Base-by-base conservation (phyloP, 352 stramenopile species). In the Pythium myriotylum region DNA sequence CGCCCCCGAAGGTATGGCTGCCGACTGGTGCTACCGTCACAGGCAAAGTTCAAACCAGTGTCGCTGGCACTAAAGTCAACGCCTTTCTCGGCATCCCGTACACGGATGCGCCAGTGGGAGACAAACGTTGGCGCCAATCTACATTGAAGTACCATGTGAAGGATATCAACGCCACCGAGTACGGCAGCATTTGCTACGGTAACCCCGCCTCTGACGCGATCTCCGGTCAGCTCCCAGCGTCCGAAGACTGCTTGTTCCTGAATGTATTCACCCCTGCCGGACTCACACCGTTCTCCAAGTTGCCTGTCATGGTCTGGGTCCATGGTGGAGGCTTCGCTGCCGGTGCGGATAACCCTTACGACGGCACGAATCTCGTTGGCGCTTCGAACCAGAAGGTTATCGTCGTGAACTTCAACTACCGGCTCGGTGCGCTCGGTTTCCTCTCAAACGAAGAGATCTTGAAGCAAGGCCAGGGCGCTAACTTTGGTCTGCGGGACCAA, bases 321-420 rank as follows among this genome's bases (percentile, higher is more conserved):
- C 66, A 73, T 27, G 67, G 70, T 16, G 70, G 70, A n/a, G 57
- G 55, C 20, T 74, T 74, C 40, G 63, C 54, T 1, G 48, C 37
- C 2, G 70, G 70, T 2, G 40, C 35, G 23, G 40, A 39, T 26
- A 59, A 59, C 39, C 23, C 40, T 5, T 59, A 50, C 37, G 37
- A 49, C 16, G 39, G 37, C 19, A 16, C 7, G 12, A 59, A 49
- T n/a, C 40, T 59, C 13, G 23, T 59, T n/a, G 52, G 37, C 23
- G 52, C 52, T 8, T 40, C 52, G 10, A 22, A 27, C 23, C 58
- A 67, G 8, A 60, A 77, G 47, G 71, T 74, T 19, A 29, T 78
- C 32, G 72, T 53, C 46, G 70, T 78, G 7, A 58, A 53, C 5
- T 75, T 67, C 56, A 78, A 78, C 57, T 78, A 78, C 40, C 70